Evolutionary conservation across 2,329 filamentous ascomycete species (phyloP), one percentile per base, ranked within the genome.

Genomic region (Anisogramma anomala): DNA sequence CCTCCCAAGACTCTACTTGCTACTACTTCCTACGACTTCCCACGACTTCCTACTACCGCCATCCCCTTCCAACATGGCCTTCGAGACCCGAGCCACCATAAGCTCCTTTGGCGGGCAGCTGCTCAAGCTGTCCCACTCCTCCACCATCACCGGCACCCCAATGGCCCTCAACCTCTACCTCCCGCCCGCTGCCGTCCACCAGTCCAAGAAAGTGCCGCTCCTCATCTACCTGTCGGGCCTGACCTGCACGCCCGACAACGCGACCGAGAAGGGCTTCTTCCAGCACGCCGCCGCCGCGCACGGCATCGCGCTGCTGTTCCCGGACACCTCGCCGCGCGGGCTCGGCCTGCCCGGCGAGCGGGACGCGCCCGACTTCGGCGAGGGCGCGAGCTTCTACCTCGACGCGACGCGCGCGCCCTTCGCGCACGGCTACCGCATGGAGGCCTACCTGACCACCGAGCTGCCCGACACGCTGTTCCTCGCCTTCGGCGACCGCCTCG

Each of bases 161-260:
- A 98, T 96, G 89, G 77, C 76, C 58, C 76, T 96, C 57, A 94
- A 93, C 67, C 72, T 98, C 54, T 98, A 84, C 68, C 74, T 98
- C 3, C 91, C 91, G 18, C 78, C 84, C 2, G 70, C 79, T 54
- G 77, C 84, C 42, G 53, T 61, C 13, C 53, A 62, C 36, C 40
- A 62, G 2, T 67, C 72, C 30, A 61, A 68, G 42, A 83, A 82
- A 54, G 78, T 86, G 2, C 91, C 91, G 18, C 76, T 96, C 22
- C 74, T 98, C 44, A 79, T 95, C 66, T 98, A 89, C 65, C 79
- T 98, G 45, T 89, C 89, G 11, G 91, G 91, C 38, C 71, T 98
- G 47, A 96, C 91, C 47, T 98, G 91, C 71, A 89, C 87, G 1
- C 87, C 85, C 26, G 88, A 96, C 56, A 88, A 88, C 64, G 79